These are phyloP conservation scores for Metschnikowia kunwiensis DNA, from an alignment of 805 yeast genomes.

Conservation along the genomic window DNA sequence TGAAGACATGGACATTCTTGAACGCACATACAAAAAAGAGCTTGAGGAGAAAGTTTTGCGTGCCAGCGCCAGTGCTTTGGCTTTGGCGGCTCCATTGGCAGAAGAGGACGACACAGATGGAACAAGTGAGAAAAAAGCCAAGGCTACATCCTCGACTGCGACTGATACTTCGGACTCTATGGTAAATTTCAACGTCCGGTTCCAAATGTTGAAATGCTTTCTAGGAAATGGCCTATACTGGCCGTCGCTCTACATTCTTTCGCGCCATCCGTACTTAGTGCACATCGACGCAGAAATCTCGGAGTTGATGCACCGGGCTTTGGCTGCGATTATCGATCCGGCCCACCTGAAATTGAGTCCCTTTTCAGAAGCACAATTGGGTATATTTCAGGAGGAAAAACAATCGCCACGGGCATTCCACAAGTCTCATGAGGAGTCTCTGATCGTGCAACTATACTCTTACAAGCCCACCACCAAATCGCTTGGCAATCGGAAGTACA, in stretches of 20 bases:
- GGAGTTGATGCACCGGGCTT: constrained; percentile 46
- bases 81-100: constrained; percentile 80
- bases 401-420: constrained; percentile 25
- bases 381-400: constrained; percentile 23
- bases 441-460: constrained; percentile 20
- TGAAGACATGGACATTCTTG: constrained; percentile 42
- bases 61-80: constrained; percentile 74
- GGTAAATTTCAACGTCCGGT: constrained; percentile 24
- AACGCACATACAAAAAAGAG: constrained; percentile 43
- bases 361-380: constrained; percentile 20
- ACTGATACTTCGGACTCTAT: constrained; percentile 17
- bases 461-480: constrained; percentile 30
- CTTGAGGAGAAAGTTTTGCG: constrained; percentile 53
- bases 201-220: constrained; percentile 48
- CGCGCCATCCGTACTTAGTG: constrained; percentile 60
- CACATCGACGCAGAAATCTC: constrained; percentile 50
- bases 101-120: constrained; percentile 55
- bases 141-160: constrained; percentile 21
- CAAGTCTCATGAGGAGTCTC: constrained; percentile 27
- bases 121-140: not conserved
- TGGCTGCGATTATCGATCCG: constrained; percentile 49
- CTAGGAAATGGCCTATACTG: constrained; percentile 59
- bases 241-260: constrained; percentile 58
- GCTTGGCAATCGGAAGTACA: constrained; percentile 24
- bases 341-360: constrained; percentile 32